phyloP scores from a whole-genome alignment of 2,329 filamentous ascomycete genomes.

The Paracamarosporium sp. region DNA sequence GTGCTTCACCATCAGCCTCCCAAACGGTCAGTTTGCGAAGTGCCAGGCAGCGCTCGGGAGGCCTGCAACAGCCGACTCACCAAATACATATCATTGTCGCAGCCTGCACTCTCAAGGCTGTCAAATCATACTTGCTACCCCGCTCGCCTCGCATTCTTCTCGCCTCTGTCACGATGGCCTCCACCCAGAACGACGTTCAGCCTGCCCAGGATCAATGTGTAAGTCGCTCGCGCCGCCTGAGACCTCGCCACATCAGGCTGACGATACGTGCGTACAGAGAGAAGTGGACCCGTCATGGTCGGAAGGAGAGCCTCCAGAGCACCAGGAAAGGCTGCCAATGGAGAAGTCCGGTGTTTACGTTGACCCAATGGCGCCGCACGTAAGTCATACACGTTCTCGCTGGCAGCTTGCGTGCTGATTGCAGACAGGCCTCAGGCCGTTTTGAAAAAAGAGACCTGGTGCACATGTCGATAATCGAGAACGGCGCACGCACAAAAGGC shows the following conservation, averaged over 20 bases:
- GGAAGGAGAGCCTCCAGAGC: constrained; percentile 21
- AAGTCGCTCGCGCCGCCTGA: constrained; percentile 18
- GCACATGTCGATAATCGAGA: constrained; percentile 31
- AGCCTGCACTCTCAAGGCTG: constrained; percentile 33
- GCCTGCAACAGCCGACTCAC: constrained; percentile 32
- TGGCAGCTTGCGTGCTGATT: constrained; percentile 5
- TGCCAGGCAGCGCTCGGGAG: constrained; percentile 32
- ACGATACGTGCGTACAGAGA: constrained; percentile 25
- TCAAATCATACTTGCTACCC: constrained; percentile 15
- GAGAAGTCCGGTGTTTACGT: constrained; percentile 33
- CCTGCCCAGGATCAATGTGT: constrained; percentile 23
- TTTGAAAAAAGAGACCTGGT: constrained; percentile 32
- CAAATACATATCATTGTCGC: constrained; percentile 29
- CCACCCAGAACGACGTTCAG: constrained; percentile 25
- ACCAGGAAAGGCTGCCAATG: neutral
- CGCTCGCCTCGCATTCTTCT: constrained; percentile 12
- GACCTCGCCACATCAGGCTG: constrained; percentile 27
- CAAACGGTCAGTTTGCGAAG: constrained; percentile 8
- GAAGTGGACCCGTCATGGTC: constrained; percentile 15
- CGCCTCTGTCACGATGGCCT: constrained; percentile 24
- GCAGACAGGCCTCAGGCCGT: constrained; percentile 25
- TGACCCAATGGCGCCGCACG: constrained; percentile 22
- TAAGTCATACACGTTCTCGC: constrained; percentile 12
- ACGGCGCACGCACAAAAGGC: constrained; percentile 28
- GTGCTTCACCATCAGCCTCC: constrained; percentile 10